Base-by-base conservation (phyloP, 371 early-diverging fungal species). In the Polyrhizophydium stewartii region DNA sequence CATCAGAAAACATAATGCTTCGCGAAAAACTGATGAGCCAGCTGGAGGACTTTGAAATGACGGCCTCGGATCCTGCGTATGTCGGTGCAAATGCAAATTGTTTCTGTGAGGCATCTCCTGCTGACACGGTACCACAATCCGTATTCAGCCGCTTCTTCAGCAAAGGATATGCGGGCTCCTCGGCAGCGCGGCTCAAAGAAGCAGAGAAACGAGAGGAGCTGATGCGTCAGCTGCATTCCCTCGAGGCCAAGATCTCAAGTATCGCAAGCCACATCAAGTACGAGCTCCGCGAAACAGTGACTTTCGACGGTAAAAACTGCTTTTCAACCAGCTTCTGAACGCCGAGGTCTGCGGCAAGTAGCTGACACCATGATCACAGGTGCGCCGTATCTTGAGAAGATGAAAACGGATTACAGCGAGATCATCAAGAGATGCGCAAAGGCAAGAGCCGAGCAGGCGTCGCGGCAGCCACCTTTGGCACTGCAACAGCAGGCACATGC, bases 211-310 rank as follows among this genome's bases (percentile, higher is more conserved):
- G 81, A 31, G 76, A 80, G 50, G 68, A 71, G 22, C 63, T 75
- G 10, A 57, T 79, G 61, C 60, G 69, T 0, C 55, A 46, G 24
- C 47, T 77, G 37, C 75, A 75, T 43, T 64, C 53, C 21, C 31
- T 73, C 28, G 77, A 77, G 37, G 71, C 73, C 33, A 63, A 69
- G 21, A 64, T 77, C 46, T 31, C 52, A 0, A 67, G 68, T 33
- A 52, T 69, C 21, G 59, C 61, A 10, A 66, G 67, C 16, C 50
- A 51, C 52, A 76, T 79, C 43, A 71, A 72, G 46, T 51, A 41
- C 40, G 72, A 79, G 57, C 60, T 79, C 30, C 61, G 69, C 37
- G 80, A 79, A 56, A 72, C 71, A 19, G 73, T 79, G 3, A 79
- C 80, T 2, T 77, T 70, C 49, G 65, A 75, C 61, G 79, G 79